Evolutionary conservation across 441 rosid genomes (phyloP).

Genomic region (Pelargonium cotyledonis): DNA sequence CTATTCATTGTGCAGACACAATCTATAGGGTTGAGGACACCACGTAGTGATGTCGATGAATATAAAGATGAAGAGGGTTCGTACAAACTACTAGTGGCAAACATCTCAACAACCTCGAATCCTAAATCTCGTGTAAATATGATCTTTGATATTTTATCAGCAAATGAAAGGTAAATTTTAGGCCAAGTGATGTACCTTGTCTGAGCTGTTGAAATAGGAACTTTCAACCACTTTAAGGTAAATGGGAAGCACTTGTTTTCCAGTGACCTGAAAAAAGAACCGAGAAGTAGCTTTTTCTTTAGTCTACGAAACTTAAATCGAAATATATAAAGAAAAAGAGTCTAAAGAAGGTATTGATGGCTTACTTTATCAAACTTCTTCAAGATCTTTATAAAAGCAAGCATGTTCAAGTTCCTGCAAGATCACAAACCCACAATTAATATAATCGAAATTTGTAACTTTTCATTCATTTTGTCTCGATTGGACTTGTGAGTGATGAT

Average conservation of each 20-base stretch:
- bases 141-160: no score
- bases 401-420: constrained; percentile 86
- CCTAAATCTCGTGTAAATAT: no score
- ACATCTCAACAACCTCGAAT: no score
- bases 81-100: no score
- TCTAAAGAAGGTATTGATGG: neutral
- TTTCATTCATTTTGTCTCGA: no score
- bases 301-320: constrained; percentile 10
- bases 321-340: constrained; percentile 12
- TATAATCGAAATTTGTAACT: no score
- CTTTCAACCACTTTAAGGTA: constrained; percentile 89
- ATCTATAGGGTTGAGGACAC: no score
- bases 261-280: constrained; percentile 51
- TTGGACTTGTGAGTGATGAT: no score
- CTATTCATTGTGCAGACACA: no score
- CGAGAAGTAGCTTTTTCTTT: neutral
- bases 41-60: no score
- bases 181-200: constrained; percentile 49
- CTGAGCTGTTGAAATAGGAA: constrained; percentile 87
- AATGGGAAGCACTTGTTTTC: constrained; percentile 76
- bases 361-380: constrained; percentile 90
- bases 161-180: no score
- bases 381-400: constrained; percentile 92
- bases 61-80: no score
- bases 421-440: neutral